Evolutionary conservation across 345 rosid genomes (phyloP).

Genomic region (Firmiana major): DNA sequence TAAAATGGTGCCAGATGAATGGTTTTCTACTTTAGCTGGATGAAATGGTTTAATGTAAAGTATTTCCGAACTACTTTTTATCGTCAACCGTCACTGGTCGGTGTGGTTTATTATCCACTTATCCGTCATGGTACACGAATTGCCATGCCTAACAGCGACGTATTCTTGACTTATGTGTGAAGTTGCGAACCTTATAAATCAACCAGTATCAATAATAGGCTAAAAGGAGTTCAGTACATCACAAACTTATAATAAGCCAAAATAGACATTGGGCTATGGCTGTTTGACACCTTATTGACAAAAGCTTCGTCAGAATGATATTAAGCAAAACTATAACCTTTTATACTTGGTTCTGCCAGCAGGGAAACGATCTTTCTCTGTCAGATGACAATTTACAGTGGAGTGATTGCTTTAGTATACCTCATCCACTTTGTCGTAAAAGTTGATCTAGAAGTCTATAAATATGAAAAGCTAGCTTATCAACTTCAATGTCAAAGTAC

Average conservation of each 20-base stretch:
- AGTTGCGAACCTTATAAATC: constrained; percentile 2
- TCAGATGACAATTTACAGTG: constrained; percentile 12
- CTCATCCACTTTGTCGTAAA: neutral
- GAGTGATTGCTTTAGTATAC: neutral
- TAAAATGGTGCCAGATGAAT: neutral
- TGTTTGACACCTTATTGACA: neutral
- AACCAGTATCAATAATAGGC: neutral
- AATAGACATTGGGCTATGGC: neutral
- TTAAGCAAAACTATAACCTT: neutral
- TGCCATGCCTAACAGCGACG: neutral
- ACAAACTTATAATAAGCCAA: constrained; percentile 4
- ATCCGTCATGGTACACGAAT: constrained; percentile 2
- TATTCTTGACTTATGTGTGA: neutral
- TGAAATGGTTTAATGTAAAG: neutral
- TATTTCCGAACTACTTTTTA: neutral
- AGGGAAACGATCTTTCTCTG: neutral
- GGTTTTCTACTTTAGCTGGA: constrained; percentile 1
- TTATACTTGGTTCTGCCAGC: neutral
- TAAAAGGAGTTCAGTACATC: neutral
- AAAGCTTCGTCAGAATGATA: constrained; percentile 6
- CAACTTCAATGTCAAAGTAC: neutral
- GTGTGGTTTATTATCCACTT: constrained; percentile 4
- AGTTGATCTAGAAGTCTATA: neutral
- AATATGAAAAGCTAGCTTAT: neutral
- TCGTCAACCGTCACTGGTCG: neutral